Base-by-base conservation (phyloP, 331 rosid genomes). In the Acacia concinna region DNA sequence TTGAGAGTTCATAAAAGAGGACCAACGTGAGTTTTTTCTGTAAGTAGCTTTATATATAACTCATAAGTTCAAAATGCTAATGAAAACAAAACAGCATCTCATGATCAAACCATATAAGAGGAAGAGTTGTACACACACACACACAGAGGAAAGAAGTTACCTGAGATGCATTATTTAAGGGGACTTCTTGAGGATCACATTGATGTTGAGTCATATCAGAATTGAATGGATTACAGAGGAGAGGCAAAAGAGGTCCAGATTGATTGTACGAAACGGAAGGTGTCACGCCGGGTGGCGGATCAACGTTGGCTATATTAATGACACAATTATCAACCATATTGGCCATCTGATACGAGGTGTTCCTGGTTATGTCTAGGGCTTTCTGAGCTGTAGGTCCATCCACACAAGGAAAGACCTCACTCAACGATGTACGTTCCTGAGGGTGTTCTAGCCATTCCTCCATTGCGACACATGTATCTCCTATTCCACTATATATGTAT, bases 241-340 rank as follows among this genome's bases (percentile, higher is more conserved):
- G 15, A 27, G 92, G 97, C 67, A 89, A 51, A 27, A 4, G 18
- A 1, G 97, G 92, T 63, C 94, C 97, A 27, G 97, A 89, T 66
- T 91, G 94, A 69, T 91, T 89, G 88, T 75, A 91, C 60, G 67
- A 52, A 3, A 81, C 2, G 12, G 15, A 10, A 8, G 43, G 15
- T 9, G 11, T 11, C 10, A 3, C 44, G 0, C 73, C 78, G 0
- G 79, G 30, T 21, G 90, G 83, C 8, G 40, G 14, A 59, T 89
- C 2, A 1, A 5, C 4, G 38, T 84, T 84, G 60, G 84, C 87
- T 15, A 84, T 37, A 6, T 69, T 40, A 7, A 0, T 10, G 25
- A 84, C 6, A 68, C 79, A 79, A 3, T n/a, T 5, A 59, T 84
- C 71, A n/a, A 62, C 67, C 47, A 63, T 17, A 31, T 17, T 31